phyloP scores from a whole-genome alignment of 2,329 filamentous ascomycete genomes.

The Colletotrichum eleusines region DNA sequence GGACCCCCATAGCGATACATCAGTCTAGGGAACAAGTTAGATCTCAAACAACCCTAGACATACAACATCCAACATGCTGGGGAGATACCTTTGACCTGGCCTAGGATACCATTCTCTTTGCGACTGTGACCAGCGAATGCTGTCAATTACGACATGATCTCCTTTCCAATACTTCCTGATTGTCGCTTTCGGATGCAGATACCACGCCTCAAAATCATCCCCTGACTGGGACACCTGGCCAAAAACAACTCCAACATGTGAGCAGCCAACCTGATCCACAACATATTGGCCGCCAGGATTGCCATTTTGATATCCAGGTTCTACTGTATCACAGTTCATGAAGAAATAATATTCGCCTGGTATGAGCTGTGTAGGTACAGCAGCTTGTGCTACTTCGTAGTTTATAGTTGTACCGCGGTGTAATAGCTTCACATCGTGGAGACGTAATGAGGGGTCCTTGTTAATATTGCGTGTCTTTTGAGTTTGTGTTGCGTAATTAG shows the following conservation, averaged over 20 bases:
- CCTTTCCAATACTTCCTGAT: too few species aligned
- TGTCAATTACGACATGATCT: too few species aligned
- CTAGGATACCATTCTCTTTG: not conserved
- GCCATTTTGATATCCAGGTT: not conserved
- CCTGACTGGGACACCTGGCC: not conserved
- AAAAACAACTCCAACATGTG: not conserved
- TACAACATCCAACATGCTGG: not conserved
- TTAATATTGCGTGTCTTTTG: not conserved
- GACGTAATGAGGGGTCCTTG: not conserved
- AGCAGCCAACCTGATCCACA: not conserved
- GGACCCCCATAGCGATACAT: not conserved
- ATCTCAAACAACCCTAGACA: not conserved
- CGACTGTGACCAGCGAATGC: too few species aligned
- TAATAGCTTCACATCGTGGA: not conserved
- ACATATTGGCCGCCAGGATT: not conserved
- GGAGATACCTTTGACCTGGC: not conserved
- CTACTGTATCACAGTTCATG: not conserved
- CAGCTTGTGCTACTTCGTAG: not conserved
- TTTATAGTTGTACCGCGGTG: not conserved
- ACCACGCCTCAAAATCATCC: not conserved
- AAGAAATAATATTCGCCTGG: not conserved
- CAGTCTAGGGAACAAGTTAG: not conserved
- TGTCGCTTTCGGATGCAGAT: not conserved
- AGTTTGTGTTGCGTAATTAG: not conserved
- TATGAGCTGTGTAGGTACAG: not conserved